phyloP scores from a whole-genome alignment of 1,284 basidiomycete genomes.

The Boletus calvinii region DNA sequence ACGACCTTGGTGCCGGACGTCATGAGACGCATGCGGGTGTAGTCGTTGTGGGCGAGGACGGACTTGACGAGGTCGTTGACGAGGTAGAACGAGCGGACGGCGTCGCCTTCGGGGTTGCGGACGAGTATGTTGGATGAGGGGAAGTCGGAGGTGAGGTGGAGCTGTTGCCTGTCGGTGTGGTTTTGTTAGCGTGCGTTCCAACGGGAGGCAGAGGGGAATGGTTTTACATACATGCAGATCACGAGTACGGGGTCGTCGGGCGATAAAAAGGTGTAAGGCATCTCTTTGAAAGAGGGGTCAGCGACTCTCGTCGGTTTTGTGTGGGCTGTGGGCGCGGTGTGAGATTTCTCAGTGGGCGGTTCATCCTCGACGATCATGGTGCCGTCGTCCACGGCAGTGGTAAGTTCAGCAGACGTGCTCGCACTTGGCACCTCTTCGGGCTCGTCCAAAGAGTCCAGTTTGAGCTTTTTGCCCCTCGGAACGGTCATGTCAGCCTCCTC shows the following conservation, averaged over 20 bases:
- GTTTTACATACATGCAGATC: slow-evolving; percentile 56
- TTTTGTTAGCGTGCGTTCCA: neutral
- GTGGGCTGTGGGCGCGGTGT: neutral
- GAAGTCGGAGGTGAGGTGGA: slow-evolving; percentile 74
- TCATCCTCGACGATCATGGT: slow-evolving; percentile 19
- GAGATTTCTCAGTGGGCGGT: neutral
- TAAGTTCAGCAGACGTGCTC: slow-evolving; percentile 17
- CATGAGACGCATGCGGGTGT: slow-evolving; percentile 82
- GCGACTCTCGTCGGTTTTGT: slow-evolving; percentile 32
- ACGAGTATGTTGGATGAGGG: slow-evolving; percentile 80
- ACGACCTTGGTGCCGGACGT: slow-evolving; percentile 89
- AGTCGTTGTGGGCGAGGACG: slow-evolving; percentile 83
- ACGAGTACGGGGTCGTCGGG: slow-evolving; percentile 69
- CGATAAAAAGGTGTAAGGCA: slow-evolving; percentile 83
- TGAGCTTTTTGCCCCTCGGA: slow-evolving; percentile 50
- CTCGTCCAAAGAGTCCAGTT: slow-evolving; percentile 28
- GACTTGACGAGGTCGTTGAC: slow-evolving; percentile 83
- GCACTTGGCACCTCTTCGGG: slow-evolving; percentile 5
- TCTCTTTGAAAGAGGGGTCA: slow-evolving; percentile 77
- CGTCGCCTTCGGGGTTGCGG: slow-evolving; percentile 80
- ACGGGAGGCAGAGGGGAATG: neutral
- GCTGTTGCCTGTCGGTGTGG: slow-evolving; percentile 54
- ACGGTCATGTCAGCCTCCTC: slow-evolving; percentile 37
- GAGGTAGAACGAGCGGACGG: slow-evolving; percentile 85
- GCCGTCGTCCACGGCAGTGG: slow-evolving; percentile 8